These are phyloP conservation scores for Porpolomopsis calyptriformis DNA, from an alignment of 768 basidiomycete genomes.

Conservation along the genomic window DNA sequence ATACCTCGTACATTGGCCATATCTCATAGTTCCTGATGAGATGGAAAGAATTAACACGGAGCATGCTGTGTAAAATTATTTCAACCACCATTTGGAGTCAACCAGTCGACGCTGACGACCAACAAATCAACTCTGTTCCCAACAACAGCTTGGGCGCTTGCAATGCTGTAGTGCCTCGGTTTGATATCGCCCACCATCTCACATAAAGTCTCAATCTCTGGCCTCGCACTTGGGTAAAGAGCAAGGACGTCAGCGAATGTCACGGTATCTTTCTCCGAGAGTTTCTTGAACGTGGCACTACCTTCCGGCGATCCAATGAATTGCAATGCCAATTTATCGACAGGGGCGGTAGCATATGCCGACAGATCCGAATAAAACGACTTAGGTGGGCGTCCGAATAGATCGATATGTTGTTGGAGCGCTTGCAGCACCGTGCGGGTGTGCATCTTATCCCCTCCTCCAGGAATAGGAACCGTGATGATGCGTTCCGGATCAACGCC, in stretches of 20 bases:
- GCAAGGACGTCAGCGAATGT: slow-evolving; percentile 82
- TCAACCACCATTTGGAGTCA: slow-evolving; percentile 76
- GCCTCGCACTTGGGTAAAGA: slow-evolving; percentile 67
- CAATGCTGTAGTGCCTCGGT: slow-evolving; percentile 97
- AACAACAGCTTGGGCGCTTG: slow-evolving; percentile 89
- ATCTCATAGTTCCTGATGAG: slow-evolving; percentile 54
- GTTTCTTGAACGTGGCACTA: slow-evolving; percentile 84
- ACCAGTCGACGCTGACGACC: slow-evolving; percentile 95
- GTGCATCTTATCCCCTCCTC: slow-evolving; percentile 61
- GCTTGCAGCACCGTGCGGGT: slow-evolving; percentile 92
- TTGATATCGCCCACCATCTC: slow-evolving; percentile 91
- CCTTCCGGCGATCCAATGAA: slow-evolving; percentile 96
- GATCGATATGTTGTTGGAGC: slow-evolving; percentile 91
- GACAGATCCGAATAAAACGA: slow-evolving; percentile 88
- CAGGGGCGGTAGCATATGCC: slow-evolving; percentile 53
- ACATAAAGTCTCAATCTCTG: slow-evolving; percentile 76
- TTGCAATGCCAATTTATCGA: slow-evolving; percentile 69
- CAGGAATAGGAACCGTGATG: slow-evolving; percentile 68
- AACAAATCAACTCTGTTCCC: slow-evolving; percentile 91
- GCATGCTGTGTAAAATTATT: no score
- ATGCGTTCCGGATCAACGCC: slow-evolving; percentile 72
- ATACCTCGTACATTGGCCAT: slow-evolving; percentile 95
- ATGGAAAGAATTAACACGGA: slow-evolving; percentile 1
- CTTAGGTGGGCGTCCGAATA: slow-evolving; percentile 94
- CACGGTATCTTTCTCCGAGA: slow-evolving; percentile 90